Evolutionary conservation across 73 alveolate species (phyloP).

Genomic region (Tetrahymena malaccensis): DNA sequence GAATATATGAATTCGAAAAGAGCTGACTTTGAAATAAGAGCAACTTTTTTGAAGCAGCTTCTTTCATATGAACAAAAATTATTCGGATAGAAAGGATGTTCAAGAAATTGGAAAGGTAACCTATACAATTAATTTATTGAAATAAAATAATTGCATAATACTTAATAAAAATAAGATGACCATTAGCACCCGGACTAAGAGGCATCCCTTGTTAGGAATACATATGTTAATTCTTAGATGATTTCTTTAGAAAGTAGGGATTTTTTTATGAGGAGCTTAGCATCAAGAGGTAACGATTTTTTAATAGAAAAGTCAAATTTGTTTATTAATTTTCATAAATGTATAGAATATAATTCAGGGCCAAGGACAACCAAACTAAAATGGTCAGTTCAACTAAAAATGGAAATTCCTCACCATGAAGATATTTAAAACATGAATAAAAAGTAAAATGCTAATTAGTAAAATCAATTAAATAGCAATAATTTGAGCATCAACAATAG

Average conservation of each 20-base stretch:
- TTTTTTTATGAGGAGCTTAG: background rate
- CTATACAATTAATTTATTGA: background rate
- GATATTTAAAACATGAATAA: background rate
- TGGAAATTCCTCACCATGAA: background rate
- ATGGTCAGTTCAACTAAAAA: background rate
- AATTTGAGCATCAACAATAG: background rate
- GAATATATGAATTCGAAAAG: conserved; percentile 71
- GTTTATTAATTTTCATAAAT: background rate
- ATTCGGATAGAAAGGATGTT: background rate
- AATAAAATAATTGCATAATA: background rate
- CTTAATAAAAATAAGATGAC: background rate
- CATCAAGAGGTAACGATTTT: background rate
- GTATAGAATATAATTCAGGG: background rate
- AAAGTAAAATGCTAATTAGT: background rate
- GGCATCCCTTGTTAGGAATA: background rate
- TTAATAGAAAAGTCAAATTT: background rate
- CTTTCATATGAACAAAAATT: background rate
- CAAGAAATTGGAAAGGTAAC: background rate
- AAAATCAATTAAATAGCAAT: background rate
- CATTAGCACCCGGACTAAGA: background rate
- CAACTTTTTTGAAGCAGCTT: conserved; percentile 43
- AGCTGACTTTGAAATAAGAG: conserved; percentile 73
- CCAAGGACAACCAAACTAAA: background rate
- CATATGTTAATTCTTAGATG: background rate
- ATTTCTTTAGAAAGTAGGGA: background rate